A percentile compares a stretch with the other conserved stretches of the same genome.
Evolutionary conservation across 139 green algal species (phyloP).

Genomic region (Picochlorum sp.): DNA sequence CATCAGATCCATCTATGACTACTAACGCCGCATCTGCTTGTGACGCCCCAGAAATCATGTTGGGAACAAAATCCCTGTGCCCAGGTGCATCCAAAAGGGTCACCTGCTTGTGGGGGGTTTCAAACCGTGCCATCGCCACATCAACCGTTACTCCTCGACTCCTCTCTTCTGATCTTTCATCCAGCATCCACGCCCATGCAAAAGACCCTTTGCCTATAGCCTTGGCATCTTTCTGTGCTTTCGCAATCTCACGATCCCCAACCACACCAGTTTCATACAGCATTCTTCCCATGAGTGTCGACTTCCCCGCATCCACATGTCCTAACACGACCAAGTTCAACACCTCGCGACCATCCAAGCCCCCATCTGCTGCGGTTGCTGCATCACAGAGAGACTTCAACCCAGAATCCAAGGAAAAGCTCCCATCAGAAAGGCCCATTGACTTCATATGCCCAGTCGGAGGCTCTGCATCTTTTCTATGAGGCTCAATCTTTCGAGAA

Average conservation of each 20-base stretch:
- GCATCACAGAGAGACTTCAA: slow-evolving; percentile 32
- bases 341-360: slow-evolving; percentile 2
- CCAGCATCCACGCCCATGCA: slow-evolving; percentile 91
- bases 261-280: slow-evolving; percentile 72
- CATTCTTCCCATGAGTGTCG: slow-evolving; percentile 89
- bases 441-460: background rate
- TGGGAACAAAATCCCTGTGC: slow-evolving; percentile 95
- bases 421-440: background rate
- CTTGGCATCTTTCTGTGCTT: slow-evolving; percentile 53
- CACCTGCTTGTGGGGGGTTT: slow-evolving; percentile 36
- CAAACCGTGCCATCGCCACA: slow-evolving; percentile 65
- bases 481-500: too few species aligned
- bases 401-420: slow-evolving; percentile 31
- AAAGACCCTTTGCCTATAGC: slow-evolving; percentile 87
- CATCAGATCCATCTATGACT: slow-evolving; percentile 83
- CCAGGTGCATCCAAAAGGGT: slow-evolving; percentile 91
- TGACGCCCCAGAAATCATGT: slow-evolving; percentile 83
- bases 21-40: slow-evolving; percentile 88
- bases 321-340: slow-evolving; percentile 86
- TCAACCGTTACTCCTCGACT: slow-evolving; percentile 89
- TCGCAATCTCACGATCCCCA: slow-evolving; percentile 53
- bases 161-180: slow-evolving; percentile 86
- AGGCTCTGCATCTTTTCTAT: too few species aligned
- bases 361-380: slow-evolving; percentile 20
- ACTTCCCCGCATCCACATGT: slow-evolving; percentile 96